Conservation (phyloP, 1,139 yeast genomes). For the Hanseniaspora uvarum region DNA sequence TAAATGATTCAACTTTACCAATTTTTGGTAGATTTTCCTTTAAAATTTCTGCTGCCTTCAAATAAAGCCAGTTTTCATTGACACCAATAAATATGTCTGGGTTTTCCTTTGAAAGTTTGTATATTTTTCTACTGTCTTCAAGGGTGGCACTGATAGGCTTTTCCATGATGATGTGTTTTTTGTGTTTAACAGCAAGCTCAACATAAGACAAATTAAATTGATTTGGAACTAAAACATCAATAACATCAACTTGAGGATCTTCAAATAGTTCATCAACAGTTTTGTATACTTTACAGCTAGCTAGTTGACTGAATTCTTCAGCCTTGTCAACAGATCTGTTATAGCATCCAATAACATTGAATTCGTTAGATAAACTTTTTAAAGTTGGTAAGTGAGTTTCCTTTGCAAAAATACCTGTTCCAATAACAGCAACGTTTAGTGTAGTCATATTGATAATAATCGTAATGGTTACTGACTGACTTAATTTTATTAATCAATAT, state of each 20-base stretch:
- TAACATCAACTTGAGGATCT: slow-evolving; percentile 56
- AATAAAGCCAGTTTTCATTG: slow-evolving; percentile 77
- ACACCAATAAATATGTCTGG: slow-evolving; percentile 60
- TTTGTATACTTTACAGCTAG: slow-evolving; percentile 51
- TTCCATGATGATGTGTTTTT: slow-evolving; percentile 71
- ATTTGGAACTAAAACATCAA: slow-evolving; percentile 81
- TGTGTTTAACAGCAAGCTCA: slow-evolving; percentile 47
- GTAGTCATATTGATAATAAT: slow-evolving; percentile 7
- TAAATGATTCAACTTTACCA: slow-evolving; percentile 67
- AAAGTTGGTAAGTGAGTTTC: slow-evolving; percentile 72
- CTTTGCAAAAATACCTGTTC: slow-evolving; percentile 87
- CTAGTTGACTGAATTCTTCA: slow-evolving; percentile 58
- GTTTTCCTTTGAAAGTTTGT: slow-evolving; percentile 43
- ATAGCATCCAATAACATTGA: slow-evolving; percentile 51
- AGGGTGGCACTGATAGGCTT: slow-evolving; percentile 86
- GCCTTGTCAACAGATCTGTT: slow-evolving; percentile 82
- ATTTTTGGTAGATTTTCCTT: slow-evolving; percentile 53
- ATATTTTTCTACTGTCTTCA: slow-evolving; percentile 69
- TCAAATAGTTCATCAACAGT: slow-evolving; percentile 52
- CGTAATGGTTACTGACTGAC: too few relatives aligned
- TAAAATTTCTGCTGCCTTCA: slow-evolving; percentile 45
- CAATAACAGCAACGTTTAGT: slow-evolving; percentile 64
- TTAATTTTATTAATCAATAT: too few relatives aligned
- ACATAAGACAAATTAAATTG: slow-evolving; percentile 63
- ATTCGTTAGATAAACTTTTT: slow-evolving; percentile 37